Evolutionary conservation across 106 monocot genomes (phyloP), one percentile per base, ranked within the genome.

Genomic region (Allium sativum): DNA sequence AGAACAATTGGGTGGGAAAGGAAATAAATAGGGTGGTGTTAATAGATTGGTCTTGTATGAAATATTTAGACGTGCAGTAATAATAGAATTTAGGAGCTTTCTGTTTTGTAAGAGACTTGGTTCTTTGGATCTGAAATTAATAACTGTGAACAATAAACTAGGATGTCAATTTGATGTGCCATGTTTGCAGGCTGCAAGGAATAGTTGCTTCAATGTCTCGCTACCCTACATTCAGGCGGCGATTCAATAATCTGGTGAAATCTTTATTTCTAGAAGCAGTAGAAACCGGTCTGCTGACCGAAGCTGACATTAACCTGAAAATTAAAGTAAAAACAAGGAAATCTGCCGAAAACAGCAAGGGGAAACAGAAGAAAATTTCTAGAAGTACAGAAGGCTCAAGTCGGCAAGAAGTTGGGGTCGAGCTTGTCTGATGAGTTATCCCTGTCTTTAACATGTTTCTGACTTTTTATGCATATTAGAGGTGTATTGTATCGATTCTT

Each of bases 151-250:
- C 31, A 31, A 31, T 2, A 31, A 31, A 31, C 31, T 31, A 3
- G 31, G 31, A 31, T 31, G 1, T 31, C 31, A 31, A 31, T 31
- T 2, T 2, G 31, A 31, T 31, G 31, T 31, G 31, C 31, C 31
- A 44, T 45, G 7, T 61, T 46, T 4, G 9, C 75, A 83, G 83
- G 65, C 61, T 83, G 68, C 78, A 83, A 31, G 83, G 83, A 9
- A 80, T 84, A 54, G 80, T 80, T 21, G 74, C 67, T 45, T 77
- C 74, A 21, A 68, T 80, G 73, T 74, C 84, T 1, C 18, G 80
- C 21, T 22, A 80, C 17, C 84, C 84, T 5, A 75, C 72, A 48
- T 84, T 84, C 53, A 53, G 80, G 14, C 56, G 84, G 20, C 55
- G 80, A 0, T 84, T 84, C 65, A 71, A 12, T 18, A 69, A 59